Percentiles rank a stretch among this genome's conserved stretches.
These are phyloP conservation scores for Novymonas esmeraldas DNA, from an alignment of 208 protist species.

Conservation along the genomic window DNA sequence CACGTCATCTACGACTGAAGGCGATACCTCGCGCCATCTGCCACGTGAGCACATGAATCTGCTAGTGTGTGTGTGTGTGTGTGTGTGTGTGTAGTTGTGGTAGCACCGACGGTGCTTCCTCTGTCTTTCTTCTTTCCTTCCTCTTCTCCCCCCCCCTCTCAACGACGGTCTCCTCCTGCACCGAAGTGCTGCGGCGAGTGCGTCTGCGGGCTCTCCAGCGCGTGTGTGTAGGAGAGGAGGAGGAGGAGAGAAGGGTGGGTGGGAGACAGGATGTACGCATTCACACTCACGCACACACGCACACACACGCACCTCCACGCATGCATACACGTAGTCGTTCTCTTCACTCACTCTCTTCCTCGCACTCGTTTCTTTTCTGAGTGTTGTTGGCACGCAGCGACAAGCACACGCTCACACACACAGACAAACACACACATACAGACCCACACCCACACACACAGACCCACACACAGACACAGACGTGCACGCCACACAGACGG, in stretches of 20 bases:
- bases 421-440: neutral
- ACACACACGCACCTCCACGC: neutral
- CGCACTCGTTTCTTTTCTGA: too few species aligned
- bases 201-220: too few species aligned
- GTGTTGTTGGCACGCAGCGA: too few species aligned
- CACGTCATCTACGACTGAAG: too few species aligned
- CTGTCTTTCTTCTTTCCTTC: too few species aligned
- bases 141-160: too few species aligned
- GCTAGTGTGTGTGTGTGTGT: neutral
- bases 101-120: too few species aligned
- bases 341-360: neutral
- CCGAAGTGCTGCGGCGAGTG: too few species aligned
- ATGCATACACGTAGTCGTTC: too few species aligned
- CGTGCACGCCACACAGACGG: too few species aligned
- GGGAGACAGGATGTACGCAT: neutral
- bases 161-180: too few species aligned
- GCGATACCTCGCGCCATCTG: neutral
- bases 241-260: neutral
- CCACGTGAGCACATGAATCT: neutral
- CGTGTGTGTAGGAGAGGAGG: neutral
- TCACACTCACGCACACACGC: conserved; percentile 1
- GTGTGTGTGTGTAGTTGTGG: neutral
- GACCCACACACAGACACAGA: neutral
- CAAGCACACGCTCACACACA: too few species aligned
- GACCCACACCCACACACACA: neutral